Evolutionary conservation across 2,329 filamentous ascomycete species (phyloP).

Genomic region (Aspergillus spinulosporus): DNA sequence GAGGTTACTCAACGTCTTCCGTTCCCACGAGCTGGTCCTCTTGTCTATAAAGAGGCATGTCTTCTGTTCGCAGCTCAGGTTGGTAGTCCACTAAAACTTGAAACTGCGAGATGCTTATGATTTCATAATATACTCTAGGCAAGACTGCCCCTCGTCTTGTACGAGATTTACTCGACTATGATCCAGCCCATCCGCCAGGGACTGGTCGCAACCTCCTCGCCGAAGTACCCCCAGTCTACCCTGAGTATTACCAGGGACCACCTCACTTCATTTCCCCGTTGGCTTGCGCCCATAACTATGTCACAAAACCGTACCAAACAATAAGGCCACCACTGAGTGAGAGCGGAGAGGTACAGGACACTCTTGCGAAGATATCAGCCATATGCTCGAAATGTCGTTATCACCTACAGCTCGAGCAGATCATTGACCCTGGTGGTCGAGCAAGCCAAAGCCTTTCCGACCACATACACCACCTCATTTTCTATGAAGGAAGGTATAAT

Average conservation of each 20-base stretch:
- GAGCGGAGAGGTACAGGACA: slow-evolving; percentile 43
- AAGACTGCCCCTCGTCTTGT: slow-evolving; percentile 54
- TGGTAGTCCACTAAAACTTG: slow-evolving; percentile 17
- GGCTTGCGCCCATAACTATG: slow-evolving; percentile 62
- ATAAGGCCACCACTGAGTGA: slow-evolving; percentile 46
- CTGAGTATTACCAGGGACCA: slow-evolving; percentile 35
- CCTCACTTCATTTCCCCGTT: slow-evolving; percentile 38
- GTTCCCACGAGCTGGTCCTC: slow-evolving; percentile 13
- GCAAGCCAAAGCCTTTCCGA: slow-evolving; percentile 50
- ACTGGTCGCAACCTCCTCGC: slow-evolving; percentile 58
- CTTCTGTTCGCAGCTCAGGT: slow-evolving; percentile 36
- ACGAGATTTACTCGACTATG: slow-evolving; percentile 48
- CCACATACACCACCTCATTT: slow-evolving; percentile 64
- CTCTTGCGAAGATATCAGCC: slow-evolving; percentile 58
- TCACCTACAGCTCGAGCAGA: slow-evolving; percentile 61
- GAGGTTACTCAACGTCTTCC: not conserved
- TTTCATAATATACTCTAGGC: slow-evolving; percentile 34
- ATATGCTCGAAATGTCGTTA: slow-evolving; percentile 63
- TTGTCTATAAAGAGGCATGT: slow-evolving; percentile 28
- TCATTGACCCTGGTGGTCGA: slow-evolving; percentile 48
- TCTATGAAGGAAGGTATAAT: slow-evolving; percentile 37
- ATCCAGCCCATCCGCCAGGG: slow-evolving; percentile 44
- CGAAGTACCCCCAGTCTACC: slow-evolving; percentile 57
- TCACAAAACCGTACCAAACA: slow-evolving; percentile 58
- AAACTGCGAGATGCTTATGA: slow-evolving; percentile 3